Evolutionary conservation across 805 yeast species (phyloP), one percentile per base, ranked within the genome.

Genomic region (Torulaspora gathmanii): DNA sequence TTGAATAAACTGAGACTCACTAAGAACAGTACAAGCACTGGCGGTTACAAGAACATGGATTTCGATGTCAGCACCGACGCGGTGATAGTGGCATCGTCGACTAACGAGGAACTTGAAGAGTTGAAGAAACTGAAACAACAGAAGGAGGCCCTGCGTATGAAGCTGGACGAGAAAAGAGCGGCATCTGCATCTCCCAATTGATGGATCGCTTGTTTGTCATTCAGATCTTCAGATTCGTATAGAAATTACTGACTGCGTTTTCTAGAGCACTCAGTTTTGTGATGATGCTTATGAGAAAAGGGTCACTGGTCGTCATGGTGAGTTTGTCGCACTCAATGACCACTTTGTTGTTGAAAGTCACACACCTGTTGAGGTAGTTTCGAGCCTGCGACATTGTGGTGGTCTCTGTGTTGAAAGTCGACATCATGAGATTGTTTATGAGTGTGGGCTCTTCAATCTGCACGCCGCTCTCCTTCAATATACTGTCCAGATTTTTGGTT

Each of bases 281-380:
- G 50, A 78, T 73, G 1, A 82, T 74, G 40, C 83, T 77, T 30
- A 83, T 69, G 42, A 84, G 60, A 7, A 78, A 71, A 2, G 90
- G 90, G 55, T 84, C 91, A 19, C 84, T 80, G 3, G 83, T 75
- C 22, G 79, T 72, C 3, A 81, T 79, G 47, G 78, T 79, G 17
- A 80, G 65, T 45, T 78, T 79, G 47, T 77, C 82, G 49, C 69
- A 65, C 20, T 82, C 79, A 56, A 79, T 78, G 20, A 82, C 89
- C 35, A 82, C 87, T 52, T 67, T 70, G 33, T 70, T 68, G 46
- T 75, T 67, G 59, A 75, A 83, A 0, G 89, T 82, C 12, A 81
- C 65, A 44, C 86, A 78, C 49, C 82, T 73, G 13, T 83, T 80
- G 40, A 83, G 68, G 58, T 76, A 79, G 53, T 77, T 80, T 37